Percentiles rank a stretch among this genome's conserved stretches.
Evolutionary conservation across 306 rosid species (phyloP).

Genomic region (Bauhinia variegata): DNA sequence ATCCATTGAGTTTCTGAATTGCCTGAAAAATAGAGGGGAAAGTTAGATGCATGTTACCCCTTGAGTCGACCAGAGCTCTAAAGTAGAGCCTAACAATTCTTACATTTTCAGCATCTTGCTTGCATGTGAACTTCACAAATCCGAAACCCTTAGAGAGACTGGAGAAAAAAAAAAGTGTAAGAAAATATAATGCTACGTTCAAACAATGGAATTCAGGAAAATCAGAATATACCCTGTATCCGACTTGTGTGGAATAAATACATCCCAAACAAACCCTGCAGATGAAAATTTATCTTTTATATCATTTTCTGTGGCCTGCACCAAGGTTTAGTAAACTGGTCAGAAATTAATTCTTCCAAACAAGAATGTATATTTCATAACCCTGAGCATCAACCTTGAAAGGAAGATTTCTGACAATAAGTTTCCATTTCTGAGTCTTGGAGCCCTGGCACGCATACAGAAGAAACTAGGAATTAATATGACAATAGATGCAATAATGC

Average conservation of each 20-base stretch:
- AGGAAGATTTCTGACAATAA: conserved; percentile 89
- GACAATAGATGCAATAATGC: neutral
- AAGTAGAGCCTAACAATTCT: conserved; percentile 34
- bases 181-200: conserved; percentile 20
- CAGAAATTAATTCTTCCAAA: conserved; percentile 35
- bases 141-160: conserved; percentile 93
- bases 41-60: conserved; percentile 25
- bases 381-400: conserved; percentile 65
- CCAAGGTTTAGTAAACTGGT: conserved; percentile 39
- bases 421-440: conserved; percentile 95
- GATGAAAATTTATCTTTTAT: conserved; percentile 66
- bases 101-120: conserved; percentile 88
- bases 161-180: conserved; percentile 32
- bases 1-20: conserved; percentile 78
- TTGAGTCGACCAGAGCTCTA: conserved; percentile 24
- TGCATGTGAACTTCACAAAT: conserved; percentile 86
- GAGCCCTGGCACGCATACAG: conserved; percentile 67
- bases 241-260: conserved; percentile 66
- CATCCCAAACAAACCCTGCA: conserved; percentile 94
- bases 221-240: conserved; percentile 69
- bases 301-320: conserved; percentile 75
- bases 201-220: conserved; percentile 11
- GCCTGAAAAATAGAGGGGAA: conserved; percentile 59
- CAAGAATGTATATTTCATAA: conserved; percentile 14
- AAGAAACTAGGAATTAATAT: conserved; percentile 41